phyloP scores from a whole-genome alignment of 164 flowering plant species.

The Kingdonia uniflora region DNA sequence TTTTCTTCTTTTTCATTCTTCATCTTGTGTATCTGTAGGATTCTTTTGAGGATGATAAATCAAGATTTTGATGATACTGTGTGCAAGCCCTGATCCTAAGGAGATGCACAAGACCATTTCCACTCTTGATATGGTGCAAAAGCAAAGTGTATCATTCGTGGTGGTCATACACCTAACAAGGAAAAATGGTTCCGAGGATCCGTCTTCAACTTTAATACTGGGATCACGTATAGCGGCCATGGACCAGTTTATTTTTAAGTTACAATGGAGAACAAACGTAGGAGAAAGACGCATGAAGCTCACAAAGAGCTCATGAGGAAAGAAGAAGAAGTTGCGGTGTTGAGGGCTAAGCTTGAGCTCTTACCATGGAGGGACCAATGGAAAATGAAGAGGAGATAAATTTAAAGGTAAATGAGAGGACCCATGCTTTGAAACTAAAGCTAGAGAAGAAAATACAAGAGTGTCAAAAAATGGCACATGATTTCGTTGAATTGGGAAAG shows the following conservation, averaged over 20 bases:
- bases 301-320: slow-evolving; percentile 52
- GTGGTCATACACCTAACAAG: slow-evolving; percentile 69
- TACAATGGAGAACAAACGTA: slow-evolving; percentile 78
- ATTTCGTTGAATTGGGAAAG: slow-evolving; percentile 62
- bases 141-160: slow-evolving; percentile 93
- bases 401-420: slow-evolving; percentile 60
- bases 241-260: slow-evolving; percentile 80
- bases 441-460: slow-evolving; percentile 64
- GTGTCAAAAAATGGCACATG: slow-evolving; percentile 64
- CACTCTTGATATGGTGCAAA: slow-evolving; percentile 95
- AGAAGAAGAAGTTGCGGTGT: slow-evolving; percentile 65
- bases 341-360: slow-evolving; percentile 44
- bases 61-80: slow-evolving; percentile 88
- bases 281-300: slow-evolving; percentile 74
- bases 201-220: slow-evolving; percentile 49
- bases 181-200: slow-evolving; percentile 43
- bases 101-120: slow-evolving; percentile 87
- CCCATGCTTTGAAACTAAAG: slow-evolving; percentile 40
- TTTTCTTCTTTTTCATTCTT: background rate
- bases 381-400: slow-evolving; percentile 66
- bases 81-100: slow-evolving; percentile 95
- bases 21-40: slow-evolving; percentile 34
- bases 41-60: slow-evolving; percentile 93
- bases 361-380: slow-evolving; percentile 25
- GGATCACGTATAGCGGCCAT: slow-evolving; percentile 85